Evolutionary conservation across 495 filamentous ascomycete species (phyloP), one percentile per base, ranked within the genome.

Genomic region (Cercophora samala): DNA sequence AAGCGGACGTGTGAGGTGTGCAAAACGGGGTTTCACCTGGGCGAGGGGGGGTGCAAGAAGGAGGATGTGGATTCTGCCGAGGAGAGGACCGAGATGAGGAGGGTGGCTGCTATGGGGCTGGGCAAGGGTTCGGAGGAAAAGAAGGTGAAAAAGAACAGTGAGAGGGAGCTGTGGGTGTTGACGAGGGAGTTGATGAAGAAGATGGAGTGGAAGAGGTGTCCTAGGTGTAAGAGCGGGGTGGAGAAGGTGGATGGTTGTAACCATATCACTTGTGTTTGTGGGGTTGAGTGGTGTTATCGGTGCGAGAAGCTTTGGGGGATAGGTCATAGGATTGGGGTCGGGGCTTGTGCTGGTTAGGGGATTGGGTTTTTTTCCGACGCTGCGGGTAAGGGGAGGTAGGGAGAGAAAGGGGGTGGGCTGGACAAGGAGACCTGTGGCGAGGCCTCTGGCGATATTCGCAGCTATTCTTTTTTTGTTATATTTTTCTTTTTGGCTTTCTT

Each of bases 221-320:
- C 63, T 0, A 8, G 18, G n/a, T 64, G 63, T 42, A 24, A 24
- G 53, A 26, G 25, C 8, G 55, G 26, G 25, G 54, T 64, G 24
- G 63, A 64, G 56, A 64, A 64, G 63, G 46, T 19, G n/a, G 54
- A 59, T 8, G 63, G 63, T 1, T 64, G 63, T n/a, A 46, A 64
- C 42, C 64, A 66, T 24, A 61, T 66, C n/a, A 21, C 66, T 3
- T 69, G 68, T 21, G 8, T 58, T 11, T 73, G 72, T 26, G 72
- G 69, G 3, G 64, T 42, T 18, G 22, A 73, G 15, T 73, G 64
- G 21, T 73, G 72, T 24, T 73, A 73, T 25, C 62, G 65, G n/a
- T 73, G 72, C 46, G 72, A 68, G 8, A 58, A 60, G 58, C 54
- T 58, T 4, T 68, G 66, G 15, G 37, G 37, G 37, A 9, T 2